Base-by-base conservation (phyloP, 306 rosid genomes). In the Dalbergia cochinchinensis region DNA sequence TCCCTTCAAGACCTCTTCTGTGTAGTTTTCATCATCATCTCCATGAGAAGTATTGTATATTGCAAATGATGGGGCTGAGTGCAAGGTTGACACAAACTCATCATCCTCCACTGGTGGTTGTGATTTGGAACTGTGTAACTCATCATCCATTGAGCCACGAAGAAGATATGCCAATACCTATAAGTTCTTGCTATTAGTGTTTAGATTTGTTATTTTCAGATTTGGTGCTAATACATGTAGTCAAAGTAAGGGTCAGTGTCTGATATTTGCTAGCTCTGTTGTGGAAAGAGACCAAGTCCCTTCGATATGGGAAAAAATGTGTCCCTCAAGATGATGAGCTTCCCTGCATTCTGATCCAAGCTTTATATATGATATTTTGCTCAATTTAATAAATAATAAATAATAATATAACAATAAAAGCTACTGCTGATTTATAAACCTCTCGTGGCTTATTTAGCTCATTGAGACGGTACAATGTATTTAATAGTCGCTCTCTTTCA, bases 11-110 rank as follows among this genome's bases (percentile, higher is more conserved):
- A 11, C 85, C 8, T 79, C 85, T 83, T 83, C 83, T 6, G 73
- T 77, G 62, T 81, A 66, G 22, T 26, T 66, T 31, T 82, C 79
- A 44, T 74, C 81, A 63, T 83, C 76, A 7, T 59, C 89, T 34
- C 80, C 86, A 12, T 44, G 55, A 3, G 85, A 20, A 71, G 73
- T 55, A 74, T 77, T 75, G 83, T 80, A 86, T 68, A 89, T 85
- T 42, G 81, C 86, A 81, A 91, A 89, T 61, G 98, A 94, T n/a
- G 94, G 94, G 20, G 90, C 86, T 26, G 91, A 62, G 19, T 18
- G 83, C 82, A 94, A 70, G 72, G 83, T 76, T 62, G 79, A 53
- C 13, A 39, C 47, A 50, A 57, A 26, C 6, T 70, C 87, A 8
- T 37, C 41, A 26, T 79, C 79, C 55, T 63, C 71, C 14, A 13